Percentiles rank a stretch among this genome's conserved stretches.
phyloP scores from a whole-genome alignment of 2,329 filamentous ascomycete species.

The Septoria petroselini region DNA sequence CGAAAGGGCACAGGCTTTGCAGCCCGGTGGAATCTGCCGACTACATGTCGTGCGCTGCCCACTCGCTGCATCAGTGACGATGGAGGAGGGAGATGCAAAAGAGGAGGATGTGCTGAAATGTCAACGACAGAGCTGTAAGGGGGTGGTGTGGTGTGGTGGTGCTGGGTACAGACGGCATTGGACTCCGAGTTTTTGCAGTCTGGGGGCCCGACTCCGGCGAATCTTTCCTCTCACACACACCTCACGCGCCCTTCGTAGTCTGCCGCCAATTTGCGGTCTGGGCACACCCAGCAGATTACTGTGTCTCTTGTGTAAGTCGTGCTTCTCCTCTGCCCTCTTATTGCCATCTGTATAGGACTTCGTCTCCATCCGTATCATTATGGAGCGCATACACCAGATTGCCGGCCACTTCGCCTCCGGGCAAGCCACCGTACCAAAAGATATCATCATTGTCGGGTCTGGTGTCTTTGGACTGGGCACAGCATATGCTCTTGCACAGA shows the following conservation, averaged over 20 bases:
- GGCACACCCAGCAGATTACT: not conserved
- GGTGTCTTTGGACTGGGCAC: conserved; percentile 61
- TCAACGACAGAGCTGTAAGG: not conserved
- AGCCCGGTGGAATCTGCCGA: conserved; percentile 14
- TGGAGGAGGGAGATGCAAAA: not conserved
- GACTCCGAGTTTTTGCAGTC: not conserved
- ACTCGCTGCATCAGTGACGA: conserved; percentile 25
- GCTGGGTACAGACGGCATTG: conserved; percentile 7
- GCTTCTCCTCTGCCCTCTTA: not conserved
- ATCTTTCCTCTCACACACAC: conserved; percentile 6
- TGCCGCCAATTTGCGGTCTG: conserved; percentile 6
- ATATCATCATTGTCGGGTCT: conserved; percentile 50
- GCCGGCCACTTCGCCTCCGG: conserved; percentile 12
- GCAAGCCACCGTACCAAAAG: conserved; percentile 38
- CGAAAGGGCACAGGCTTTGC: not conserved
- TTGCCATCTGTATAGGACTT: not conserved
- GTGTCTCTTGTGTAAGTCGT: not conserved
- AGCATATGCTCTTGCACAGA: conserved; percentile 66
- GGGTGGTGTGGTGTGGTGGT: not conserved
- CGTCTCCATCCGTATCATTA: not conserved
- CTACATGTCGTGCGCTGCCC: conserved; percentile 25
- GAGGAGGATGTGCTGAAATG: too few relatives aligned
- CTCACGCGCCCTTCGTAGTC: not conserved
- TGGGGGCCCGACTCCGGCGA: conserved; percentile 1
- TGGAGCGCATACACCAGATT: conserved; percentile 16